These are phyloP conservation scores for Fusarium falciforme DNA, from an alignment of 2,329 filamentous ascomycete genomes.

Conservation along the genomic window DNA sequence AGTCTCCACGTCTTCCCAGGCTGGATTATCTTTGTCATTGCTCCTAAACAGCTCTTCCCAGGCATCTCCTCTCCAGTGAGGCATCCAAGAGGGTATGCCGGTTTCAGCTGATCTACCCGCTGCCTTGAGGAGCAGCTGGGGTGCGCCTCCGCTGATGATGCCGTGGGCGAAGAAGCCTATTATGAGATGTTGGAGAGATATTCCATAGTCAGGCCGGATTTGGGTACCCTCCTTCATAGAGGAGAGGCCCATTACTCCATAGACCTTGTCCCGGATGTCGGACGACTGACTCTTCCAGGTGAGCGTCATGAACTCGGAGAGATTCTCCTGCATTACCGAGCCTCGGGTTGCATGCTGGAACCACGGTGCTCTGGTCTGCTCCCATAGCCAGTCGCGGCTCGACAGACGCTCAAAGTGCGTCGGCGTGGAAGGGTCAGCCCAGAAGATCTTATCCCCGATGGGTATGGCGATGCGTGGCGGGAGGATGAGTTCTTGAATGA, in stretches of 20 bases:
- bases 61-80: neutral
- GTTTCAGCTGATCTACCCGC: neutral
- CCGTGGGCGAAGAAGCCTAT: neutral
- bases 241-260: neutral
- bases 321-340: neutral
- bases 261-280: neutral
- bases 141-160: neutral
- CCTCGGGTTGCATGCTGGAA: neutral
- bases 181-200: neutral
- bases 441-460: neutral
- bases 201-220: neutral
- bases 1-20: neutral
- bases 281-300: neutral
- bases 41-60: accelerated
- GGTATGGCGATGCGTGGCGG: neutral
- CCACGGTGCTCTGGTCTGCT: neutral
- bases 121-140: neutral
- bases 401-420: neutral
- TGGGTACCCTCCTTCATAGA: accelerated
- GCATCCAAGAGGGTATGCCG: neutral
- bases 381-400: neutral
- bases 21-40: accelerated
- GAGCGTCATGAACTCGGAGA: neutral
- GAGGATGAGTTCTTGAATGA: neutral
- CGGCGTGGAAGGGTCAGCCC: neutral